Base-by-base conservation (phyloP, 179 eudicot species). In the Silene vulgaris region DNA sequence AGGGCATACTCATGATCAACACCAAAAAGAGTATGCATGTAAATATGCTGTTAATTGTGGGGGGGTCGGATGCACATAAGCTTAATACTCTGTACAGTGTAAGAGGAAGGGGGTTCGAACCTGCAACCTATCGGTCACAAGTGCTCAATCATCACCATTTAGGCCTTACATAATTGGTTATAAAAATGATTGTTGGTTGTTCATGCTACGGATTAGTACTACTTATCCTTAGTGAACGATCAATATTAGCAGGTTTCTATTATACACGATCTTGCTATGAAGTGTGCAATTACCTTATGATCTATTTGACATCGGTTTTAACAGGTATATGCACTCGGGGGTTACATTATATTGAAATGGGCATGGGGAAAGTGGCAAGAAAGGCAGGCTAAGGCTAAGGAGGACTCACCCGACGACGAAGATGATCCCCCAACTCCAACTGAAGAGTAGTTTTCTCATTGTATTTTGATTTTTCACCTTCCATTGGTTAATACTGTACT, bases 331-430 rank as follows among this genome's bases (percentile, higher is more conserved):
- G 83, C 80, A 40, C 82, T 80, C 68, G 89, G 89, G 26, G 87
- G 87, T 40, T 84, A 79, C 83, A 74, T 84, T n/a, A 11, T 84
- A 16, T 11, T 74, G 77, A 81, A 73, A 60, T 84, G 87, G 87
- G 84, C 67, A 8, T 84, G 87, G 87, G 83, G 83, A 37, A 84
- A 84, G 75, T 84, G 87, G 87, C 85, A 84, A 69, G 87, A 84
- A 72, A 77, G 77, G 72, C 71, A 81, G 80, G 85, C 62, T 2
- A 79, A 61, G 28, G 52, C 13, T 59, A 56, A 78, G 30, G 78
- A 81, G 52, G 71, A 69, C 57, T 52, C 80, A 3, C 75, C 85
- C 6, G 60, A 67, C 20, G 84, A 67, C 28, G 84, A 76, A 57
- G 78, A 78, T 19, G 72, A 76, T 52, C 75, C 86, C 45, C 76